Conservation (phyloP, 805 yeast genomes). For the Wickerhamiella vanderwaltii region DNA sequence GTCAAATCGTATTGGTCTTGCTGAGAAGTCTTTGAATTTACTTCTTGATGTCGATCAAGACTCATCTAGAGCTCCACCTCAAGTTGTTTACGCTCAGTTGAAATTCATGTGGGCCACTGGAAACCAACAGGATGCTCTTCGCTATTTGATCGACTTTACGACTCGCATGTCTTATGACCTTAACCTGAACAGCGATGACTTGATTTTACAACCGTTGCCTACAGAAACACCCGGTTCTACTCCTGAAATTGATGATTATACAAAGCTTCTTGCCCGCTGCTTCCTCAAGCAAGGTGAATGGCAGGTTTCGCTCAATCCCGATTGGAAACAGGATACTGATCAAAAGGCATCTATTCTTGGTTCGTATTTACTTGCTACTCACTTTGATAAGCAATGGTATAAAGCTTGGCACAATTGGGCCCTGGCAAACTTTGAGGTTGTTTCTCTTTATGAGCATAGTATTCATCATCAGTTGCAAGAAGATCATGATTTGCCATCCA, state of each 20-base stretch:
- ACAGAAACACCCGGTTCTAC: constrained; percentile 50
- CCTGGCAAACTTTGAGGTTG: constrained; percentile 89
- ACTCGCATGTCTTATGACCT: constrained; percentile 80
- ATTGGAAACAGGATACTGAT: constrained; percentile 61
- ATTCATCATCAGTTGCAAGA: constrained; percentile 1
- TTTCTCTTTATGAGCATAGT: constrained; percentile 42
- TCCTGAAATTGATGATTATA: constrained; percentile 68
- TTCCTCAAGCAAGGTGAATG: constrained; percentile 97
- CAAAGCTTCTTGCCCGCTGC: constrained; percentile 80
- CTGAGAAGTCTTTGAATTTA: constrained; percentile 79
- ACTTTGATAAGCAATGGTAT: constrained; percentile 86
- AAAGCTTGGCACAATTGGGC: constrained; percentile 99
- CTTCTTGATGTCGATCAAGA: constrained; percentile 30
- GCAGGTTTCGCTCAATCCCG: constrained; percentile 71
- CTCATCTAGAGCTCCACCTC: constrained; percentile 79
- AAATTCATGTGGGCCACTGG: constrained; percentile 97
- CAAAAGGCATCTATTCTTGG: constrained; percentile 76
- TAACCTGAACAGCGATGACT: constrained; percentile 74
- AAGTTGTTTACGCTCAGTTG: constrained; percentile 91
- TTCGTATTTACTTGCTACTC: constrained; percentile 86
- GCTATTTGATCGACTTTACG: constrained; percentile 79
- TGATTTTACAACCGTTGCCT: constrained; percentile 77
- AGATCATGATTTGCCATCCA: constrained; percentile 5
- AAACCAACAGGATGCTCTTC: constrained; percentile 71
- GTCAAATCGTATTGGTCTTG: constrained; percentile 81